Conservation (phyloP, 2,329 filamentous ascomycete species). For the Xylaria digitata region DNA sequence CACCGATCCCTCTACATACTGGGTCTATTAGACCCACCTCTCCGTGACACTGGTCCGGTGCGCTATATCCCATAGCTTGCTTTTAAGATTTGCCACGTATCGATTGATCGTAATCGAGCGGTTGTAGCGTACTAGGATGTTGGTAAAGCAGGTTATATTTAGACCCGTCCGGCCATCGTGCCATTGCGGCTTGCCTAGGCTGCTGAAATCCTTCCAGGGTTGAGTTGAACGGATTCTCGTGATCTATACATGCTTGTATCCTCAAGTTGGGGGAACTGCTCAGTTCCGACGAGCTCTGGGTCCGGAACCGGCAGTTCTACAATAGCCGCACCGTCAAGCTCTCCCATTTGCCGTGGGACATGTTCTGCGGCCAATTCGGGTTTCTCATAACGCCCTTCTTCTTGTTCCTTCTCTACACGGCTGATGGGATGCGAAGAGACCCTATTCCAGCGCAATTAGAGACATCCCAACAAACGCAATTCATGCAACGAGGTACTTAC, state of each 20-base stretch:
- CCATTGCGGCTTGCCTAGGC: too few species aligned
- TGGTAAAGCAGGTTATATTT: too few species aligned
- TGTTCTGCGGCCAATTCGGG: conserved; percentile 14
- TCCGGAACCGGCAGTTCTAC: conserved; percentile 9
- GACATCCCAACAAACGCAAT: neutral
- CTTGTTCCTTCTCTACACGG: neutral
- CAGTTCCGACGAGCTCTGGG: conserved; percentile 2
- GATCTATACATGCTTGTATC: conserved; percentile 1
- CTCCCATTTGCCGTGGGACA: neutral
- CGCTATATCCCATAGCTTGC: too few species aligned
- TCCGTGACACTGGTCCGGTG: too few species aligned
- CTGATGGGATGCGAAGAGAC: neutral
- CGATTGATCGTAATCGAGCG: too few species aligned
- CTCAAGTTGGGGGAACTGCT: conserved; percentile 6
- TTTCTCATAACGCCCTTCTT: conserved; percentile 13
- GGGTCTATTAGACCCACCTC: too few species aligned
- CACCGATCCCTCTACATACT: too few species aligned
- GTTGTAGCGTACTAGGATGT: too few species aligned
- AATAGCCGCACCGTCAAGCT: conserved; percentile 11
- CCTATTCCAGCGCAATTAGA: conserved; percentile 2
- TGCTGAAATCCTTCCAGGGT: too few species aligned
- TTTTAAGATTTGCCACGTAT: too few species aligned
- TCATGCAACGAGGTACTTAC: neutral
- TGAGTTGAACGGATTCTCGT: too few species aligned
- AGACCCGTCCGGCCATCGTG: too few species aligned